These are phyloP conservation scores for Rossbeevera mucosa DNA, from an alignment of 768 basidiomycete species.

Conservation along the genomic window DNA sequence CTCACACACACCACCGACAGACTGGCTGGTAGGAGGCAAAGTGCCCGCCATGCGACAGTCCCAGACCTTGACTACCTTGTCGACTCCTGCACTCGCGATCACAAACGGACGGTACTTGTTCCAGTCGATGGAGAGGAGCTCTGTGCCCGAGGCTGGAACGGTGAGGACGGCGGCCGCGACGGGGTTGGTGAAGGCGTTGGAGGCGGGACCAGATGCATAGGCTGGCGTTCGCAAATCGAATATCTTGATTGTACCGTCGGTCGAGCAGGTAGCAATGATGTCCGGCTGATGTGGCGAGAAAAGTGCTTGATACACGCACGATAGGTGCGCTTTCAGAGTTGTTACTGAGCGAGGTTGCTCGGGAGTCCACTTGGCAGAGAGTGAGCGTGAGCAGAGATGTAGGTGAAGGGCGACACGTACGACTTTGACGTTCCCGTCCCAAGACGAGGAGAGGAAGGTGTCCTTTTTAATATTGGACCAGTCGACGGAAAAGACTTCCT, in stretches of 20 bases:
- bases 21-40: conserved; percentile 40
- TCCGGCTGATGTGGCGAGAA: conserved; percentile 92
- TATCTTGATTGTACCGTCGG: conserved; percentile 79
- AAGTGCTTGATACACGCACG: conserved; percentile 85
- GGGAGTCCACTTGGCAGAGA: conserved; percentile 69
- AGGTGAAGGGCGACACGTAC: conserved; percentile 42
- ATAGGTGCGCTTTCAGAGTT: conserved; percentile 78
- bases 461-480: conserved; percentile 95
- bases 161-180: conserved; percentile 70
- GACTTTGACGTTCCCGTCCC: conserved; percentile 89
- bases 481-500: conserved; percentile 90
- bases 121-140: conserved; percentile 84
- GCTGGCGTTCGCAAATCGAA: conserved; percentile 73
- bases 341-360: conserved; percentile 72
- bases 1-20: conserved; percentile 72
- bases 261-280: conserved; percentile 75
- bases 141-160: conserved; percentile 70
- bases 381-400: background rate
- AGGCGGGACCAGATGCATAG: conserved; percentile 47
- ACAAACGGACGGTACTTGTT: conserved; percentile 84
- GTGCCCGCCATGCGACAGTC: conserved; percentile 81
- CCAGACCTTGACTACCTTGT: conserved; percentile 74
- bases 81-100: conserved; percentile 76
- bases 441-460: conserved; percentile 79
- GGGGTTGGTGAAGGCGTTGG: conserved; percentile 61